Evolutionary conservation across 2,329 filamentous ascomycete genomes (phyloP).

Genomic region (Elsinoe necatrix): DNA sequence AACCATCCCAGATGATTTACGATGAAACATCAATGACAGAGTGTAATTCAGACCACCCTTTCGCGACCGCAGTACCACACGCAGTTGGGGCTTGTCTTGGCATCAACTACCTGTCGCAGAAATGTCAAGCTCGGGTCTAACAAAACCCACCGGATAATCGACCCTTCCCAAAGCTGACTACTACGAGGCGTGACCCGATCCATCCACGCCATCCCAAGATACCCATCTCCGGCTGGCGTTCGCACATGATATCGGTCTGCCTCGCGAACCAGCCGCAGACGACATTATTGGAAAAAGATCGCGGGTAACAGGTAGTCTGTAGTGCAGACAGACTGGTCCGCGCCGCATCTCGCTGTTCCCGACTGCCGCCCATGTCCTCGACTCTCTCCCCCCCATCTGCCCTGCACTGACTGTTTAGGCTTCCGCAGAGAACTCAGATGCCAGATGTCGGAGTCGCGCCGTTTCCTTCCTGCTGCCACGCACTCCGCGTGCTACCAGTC

Average conservation of each 20-base stretch:
- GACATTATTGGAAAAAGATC: background rate
- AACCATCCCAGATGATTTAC: background rate
- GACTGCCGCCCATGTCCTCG: background rate
- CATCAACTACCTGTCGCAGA: constrained; percentile 10
- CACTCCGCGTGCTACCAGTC: constrained; percentile 14
- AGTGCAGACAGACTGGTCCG: background rate
- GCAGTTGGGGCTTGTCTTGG: background rate
- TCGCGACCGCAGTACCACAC: background rate
- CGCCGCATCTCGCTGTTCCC: constrained; percentile 12
- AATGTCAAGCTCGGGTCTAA: constrained; percentile 10
- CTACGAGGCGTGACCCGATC: constrained; percentile 7
- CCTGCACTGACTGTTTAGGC: constrained; percentile 10
- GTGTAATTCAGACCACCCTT: background rate
- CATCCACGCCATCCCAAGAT: constrained; percentile 10
- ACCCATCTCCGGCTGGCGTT: background rate
- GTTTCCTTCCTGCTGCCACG: constrained; percentile 13
- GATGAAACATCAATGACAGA: background rate
- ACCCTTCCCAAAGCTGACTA: background rate
- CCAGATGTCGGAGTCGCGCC: constrained; percentile 14
- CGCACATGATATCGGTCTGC: background rate
- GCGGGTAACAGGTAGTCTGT: background rate
- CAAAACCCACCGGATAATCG: constrained; percentile 5
- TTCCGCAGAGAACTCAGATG: constrained; percentile 8
- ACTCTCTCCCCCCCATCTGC: background rate
- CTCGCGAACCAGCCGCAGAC: background rate